Conservation (phyloP, 2,329 filamentous ascomycete genomes). For the Blumeria graminis region DNA sequence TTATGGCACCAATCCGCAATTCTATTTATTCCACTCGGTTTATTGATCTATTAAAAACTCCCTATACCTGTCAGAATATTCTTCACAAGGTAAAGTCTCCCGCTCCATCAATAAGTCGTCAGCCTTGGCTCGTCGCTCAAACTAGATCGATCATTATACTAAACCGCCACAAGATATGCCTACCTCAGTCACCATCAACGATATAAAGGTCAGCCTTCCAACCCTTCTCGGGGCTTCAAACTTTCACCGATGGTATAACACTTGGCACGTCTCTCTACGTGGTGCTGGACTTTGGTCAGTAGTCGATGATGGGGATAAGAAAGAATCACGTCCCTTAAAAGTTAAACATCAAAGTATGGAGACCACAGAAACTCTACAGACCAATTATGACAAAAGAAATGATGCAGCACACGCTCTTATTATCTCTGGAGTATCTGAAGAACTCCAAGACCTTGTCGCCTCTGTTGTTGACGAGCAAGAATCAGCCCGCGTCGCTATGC, state of each 20-base stretch:
- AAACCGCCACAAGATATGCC: neutral
- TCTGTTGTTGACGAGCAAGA: neutral
- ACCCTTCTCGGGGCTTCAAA: neutral
- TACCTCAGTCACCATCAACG: neutral
- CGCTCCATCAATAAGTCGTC: neutral
- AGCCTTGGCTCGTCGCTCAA: neutral
- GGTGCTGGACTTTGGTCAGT: neutral
- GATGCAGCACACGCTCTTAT: neutral
- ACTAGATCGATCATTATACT: neutral
- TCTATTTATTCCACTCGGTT: too few species aligned
- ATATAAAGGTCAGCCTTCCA: neutral
- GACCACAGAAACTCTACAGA: neutral
- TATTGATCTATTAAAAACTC: too few species aligned
- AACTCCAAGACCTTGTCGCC: neutral
- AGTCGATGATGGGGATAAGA: neutral
- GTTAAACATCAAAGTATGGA: neutral
- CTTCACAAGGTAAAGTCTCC: neutral
- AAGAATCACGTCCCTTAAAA: neutral
- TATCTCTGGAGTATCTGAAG: neutral
- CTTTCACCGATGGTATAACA: neutral
- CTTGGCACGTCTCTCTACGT: neutral
- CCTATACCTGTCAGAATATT: too few species aligned
- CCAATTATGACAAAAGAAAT: neutral
- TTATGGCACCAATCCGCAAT: too few species aligned
- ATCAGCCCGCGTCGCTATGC: neutral